Conservation (phyloP, 2,329 filamentous ascomycete genomes). For the Aureobasidium sp. region DNA sequence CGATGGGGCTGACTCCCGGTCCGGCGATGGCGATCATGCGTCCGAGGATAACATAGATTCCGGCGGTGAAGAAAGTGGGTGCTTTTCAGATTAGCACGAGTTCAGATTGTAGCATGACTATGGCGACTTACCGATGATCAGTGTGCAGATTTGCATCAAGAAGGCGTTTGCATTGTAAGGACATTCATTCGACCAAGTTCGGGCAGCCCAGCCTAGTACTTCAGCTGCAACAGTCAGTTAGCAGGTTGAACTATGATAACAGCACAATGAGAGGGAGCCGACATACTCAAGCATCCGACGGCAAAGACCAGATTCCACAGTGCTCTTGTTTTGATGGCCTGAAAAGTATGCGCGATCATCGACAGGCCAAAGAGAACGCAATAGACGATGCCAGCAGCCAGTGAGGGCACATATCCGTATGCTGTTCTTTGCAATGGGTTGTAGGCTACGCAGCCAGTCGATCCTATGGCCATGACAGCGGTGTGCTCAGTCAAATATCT, state of each 20-base stretch:
- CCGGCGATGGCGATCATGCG: conserved; percentile 50
- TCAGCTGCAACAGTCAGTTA: not conserved
- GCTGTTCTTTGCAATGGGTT: conserved; percentile 2
- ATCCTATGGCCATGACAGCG: conserved; percentile 13
- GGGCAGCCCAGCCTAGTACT: conserved; percentile 16
- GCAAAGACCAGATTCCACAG: conserved; percentile 16
- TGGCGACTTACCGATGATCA: conserved; percentile 13
- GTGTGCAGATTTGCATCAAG: conserved; percentile 29
- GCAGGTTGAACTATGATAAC: not conserved
- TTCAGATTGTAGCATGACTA: not conserved
- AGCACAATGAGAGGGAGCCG: not conserved
- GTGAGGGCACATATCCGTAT: conserved; percentile 17
- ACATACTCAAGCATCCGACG: conserved; percentile 14
- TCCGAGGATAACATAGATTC: conserved; percentile 57
- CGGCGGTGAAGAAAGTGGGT: conserved; percentile 58
- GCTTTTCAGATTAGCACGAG: conserved; percentile 26
- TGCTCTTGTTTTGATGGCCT: conserved; percentile 8
- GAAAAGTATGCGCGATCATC: conserved; percentile 13
- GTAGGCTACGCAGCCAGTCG: conserved; percentile 14
- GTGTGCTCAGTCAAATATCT: not conserved
- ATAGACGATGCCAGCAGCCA: conserved; percentile 16
- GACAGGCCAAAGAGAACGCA: conserved; percentile 17
- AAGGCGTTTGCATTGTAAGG: conserved; percentile 32
- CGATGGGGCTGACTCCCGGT: conserved; percentile 19
- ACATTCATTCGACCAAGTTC: conserved; percentile 11